Base-by-base conservation (phyloP, 2,329 filamentous ascomycete species). In the Teratosphaeria destructans region DNA sequence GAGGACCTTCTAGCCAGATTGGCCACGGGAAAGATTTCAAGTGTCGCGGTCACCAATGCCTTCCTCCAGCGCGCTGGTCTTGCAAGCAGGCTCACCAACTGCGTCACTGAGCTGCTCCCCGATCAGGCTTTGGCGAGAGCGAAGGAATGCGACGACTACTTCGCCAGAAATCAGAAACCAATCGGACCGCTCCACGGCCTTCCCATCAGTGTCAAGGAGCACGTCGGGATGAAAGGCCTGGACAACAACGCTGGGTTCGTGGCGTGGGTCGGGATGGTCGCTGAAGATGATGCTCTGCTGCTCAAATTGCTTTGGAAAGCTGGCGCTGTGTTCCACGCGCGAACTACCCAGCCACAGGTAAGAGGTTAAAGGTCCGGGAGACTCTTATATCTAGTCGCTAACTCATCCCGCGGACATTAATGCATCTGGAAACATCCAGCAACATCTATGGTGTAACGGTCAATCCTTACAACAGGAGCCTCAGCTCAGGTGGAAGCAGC, bases 61-160 rank as follows among this genome's bases (percentile, higher is more conserved):
- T 85, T 84, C 67, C 70, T 84, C 52, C 73, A 80, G 53, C 73
- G 82, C 49, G 82, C 82, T 29, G 80, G 69, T 4, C 68, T 85
- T 23, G 81, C 82, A 1, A 79, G 81, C 62, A 76, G 75, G 64
- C 70, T 81, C 55, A 74, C 72, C 3, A 80, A 79, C 64, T 81
- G 77, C 61, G 67, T 79, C 23, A 79, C 77, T 0, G 73, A 75
- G 65, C 68, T 77, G 0, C 66, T 78, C 1, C 70, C 74, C 11
- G 65, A 69, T 2, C 62, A 64, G 35, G 76, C 77, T 3, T 62
- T 78, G 3, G 62, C 62, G 4, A 67, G 75, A 55, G 76, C 77
- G 5, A 69, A 68, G 55, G 69, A 74, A 23, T 71, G 79, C 0
- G 78, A 79, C 63, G 69, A 70, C 1, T 74, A 76, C 61, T 70